Conservation (phyloP, 805 yeast genomes). For the Kregervanrija fluxuum region DNA sequence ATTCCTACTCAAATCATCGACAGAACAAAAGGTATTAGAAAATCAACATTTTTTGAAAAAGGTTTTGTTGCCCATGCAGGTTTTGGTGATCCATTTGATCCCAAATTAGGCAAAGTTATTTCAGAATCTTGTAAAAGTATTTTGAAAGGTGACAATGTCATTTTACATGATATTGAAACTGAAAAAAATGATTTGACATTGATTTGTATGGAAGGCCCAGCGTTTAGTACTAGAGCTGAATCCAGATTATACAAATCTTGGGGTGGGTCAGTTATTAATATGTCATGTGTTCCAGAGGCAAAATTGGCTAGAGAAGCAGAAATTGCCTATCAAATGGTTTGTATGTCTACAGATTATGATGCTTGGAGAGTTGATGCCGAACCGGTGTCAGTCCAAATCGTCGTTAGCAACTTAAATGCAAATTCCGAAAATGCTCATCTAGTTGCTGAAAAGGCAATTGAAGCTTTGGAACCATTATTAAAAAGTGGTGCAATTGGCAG, state of each 20-base stretch:
- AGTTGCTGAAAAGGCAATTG: slow-evolving; percentile 64
- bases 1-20: slow-evolving; percentile 94
- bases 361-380: slow-evolving; percentile 96
- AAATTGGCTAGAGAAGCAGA: slow-evolving; percentile 97
- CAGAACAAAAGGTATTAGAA: slow-evolving; percentile 92
- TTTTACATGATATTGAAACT: slow-evolving; percentile 59
- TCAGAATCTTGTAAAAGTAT: slow-evolving; percentile 47
- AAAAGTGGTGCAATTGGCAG: slow-evolving; percentile 58
- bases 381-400: slow-evolving; percentile 97
- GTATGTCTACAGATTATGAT: slow-evolving; percentile 98
- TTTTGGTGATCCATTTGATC: slow-evolving; percentile 95
- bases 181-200: slow-evolving; percentile 70
- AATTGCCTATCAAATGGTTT: slow-evolving; percentile 92
- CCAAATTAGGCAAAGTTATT: slow-evolving; percentile 58
- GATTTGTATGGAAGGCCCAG: slow-evolving; percentile 99
- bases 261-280: slow-evolving; percentile 94
- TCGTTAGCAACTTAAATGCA: slow-evolving; percentile 82
- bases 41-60: slow-evolving; percentile 79
- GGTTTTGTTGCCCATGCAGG: slow-evolving; percentile 97
- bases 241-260: slow-evolving; percentile 76
- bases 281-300: slow-evolving; percentile 97
- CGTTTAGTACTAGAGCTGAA: slow-evolving; percentile 94
- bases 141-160: slow-evolving; percentile 47
- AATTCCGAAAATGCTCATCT: slow-evolving; percentile 81
- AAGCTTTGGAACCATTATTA: slow-evolving; percentile 55